Percentiles rank a stretch among this genome's conserved stretches.
phyloP scores from a whole-genome alignment of 2,329 filamentous ascomycete species.

The Zelopaecilomyces penicillatus region DNA sequence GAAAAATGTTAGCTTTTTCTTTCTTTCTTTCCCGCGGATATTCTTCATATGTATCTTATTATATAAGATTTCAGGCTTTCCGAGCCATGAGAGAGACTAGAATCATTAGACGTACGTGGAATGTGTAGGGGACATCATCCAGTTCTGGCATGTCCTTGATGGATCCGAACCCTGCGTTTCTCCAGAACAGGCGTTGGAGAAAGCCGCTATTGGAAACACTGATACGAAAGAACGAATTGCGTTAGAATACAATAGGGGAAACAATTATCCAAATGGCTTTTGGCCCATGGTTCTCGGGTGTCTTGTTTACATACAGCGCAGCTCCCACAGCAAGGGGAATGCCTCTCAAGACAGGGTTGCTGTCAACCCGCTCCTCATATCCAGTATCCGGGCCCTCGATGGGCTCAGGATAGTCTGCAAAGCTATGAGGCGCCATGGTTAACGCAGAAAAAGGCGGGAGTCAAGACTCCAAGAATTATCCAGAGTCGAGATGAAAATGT shows the following conservation, averaged over 20 bases:
- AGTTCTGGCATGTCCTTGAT: constrained; percentile 40
- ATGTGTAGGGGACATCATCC: constrained; percentile 34
- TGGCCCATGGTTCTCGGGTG: neutral
- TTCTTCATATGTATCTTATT: neutral
- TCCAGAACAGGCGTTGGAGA: constrained; percentile 60
- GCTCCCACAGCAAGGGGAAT: constrained; percentile 52
- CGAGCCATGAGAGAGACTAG: neutral
- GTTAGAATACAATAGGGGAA: neutral
- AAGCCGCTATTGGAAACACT: constrained; percentile 53
- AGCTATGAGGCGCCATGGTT: constrained; percentile 23
- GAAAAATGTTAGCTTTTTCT: neutral
- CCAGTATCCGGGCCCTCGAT: constrained; percentile 27
- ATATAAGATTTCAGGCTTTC: neutral
- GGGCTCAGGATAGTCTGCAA: constrained; percentile 35
- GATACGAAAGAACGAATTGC: constrained; percentile 8
- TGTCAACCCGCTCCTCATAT: constrained; percentile 31
- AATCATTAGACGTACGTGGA: constrained; percentile 34
- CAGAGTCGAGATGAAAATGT: too few relatives aligned
- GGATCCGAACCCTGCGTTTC: constrained; percentile 51
- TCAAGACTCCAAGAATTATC: too few relatives aligned
- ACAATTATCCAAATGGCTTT: neutral
- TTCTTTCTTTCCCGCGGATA: too few relatives aligned
- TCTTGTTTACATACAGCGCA: constrained; percentile 42
- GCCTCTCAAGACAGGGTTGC: constrained; percentile 65
- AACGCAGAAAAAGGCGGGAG: too few relatives aligned